Evolutionary conservation across 2,329 filamentous ascomycete genomes (phyloP).

Genomic region (Domatiomyces catenatus): DNA sequence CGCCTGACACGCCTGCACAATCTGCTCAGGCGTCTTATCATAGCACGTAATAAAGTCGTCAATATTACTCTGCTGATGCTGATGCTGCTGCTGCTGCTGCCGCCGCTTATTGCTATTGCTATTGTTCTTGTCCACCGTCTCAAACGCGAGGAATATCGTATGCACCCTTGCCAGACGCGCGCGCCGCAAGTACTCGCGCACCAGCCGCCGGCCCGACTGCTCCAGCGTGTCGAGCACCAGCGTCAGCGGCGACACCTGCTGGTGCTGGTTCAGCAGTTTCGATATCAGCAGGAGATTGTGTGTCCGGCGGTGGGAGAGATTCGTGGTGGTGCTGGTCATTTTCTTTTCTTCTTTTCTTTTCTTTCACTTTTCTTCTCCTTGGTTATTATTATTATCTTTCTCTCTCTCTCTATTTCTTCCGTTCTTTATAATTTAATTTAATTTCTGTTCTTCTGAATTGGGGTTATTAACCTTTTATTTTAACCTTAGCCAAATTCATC

Average conservation of each 20-base stretch:
- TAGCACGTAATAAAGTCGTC: conserved; percentile 53
- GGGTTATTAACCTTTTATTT: no score
- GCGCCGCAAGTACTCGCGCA: conserved; percentile 58
- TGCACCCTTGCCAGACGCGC: conserved; percentile 36
- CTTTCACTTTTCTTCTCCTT: background rate
- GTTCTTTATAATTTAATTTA: no score
- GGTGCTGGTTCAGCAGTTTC: conserved; percentile 62
- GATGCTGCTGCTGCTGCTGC: conserved; percentile 14
- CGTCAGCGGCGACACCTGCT: conserved; percentile 72
- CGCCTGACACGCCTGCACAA: conserved; percentile 33
- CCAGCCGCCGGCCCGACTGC: conserved; percentile 55
- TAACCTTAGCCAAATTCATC: no score
- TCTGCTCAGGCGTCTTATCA: conserved; percentile 40
- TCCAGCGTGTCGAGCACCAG: conserved; percentile 73
- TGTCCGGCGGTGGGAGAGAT: conserved; percentile 51
- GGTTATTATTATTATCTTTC: no score
- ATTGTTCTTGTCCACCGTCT: conserved; percentile 49
- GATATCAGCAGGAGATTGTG: conserved; percentile 74
- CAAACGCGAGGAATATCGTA: conserved; percentile 52
- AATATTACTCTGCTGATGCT: conserved; percentile 27
- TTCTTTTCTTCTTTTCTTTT: background rate
- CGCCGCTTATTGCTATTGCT: background rate
- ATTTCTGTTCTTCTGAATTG: background rate
- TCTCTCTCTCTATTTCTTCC: no score
- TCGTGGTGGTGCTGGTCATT: conserved; percentile 5